Conservation (phyloP, 192 early-diverging fungal species). For the Coemansia sp. region DNA sequence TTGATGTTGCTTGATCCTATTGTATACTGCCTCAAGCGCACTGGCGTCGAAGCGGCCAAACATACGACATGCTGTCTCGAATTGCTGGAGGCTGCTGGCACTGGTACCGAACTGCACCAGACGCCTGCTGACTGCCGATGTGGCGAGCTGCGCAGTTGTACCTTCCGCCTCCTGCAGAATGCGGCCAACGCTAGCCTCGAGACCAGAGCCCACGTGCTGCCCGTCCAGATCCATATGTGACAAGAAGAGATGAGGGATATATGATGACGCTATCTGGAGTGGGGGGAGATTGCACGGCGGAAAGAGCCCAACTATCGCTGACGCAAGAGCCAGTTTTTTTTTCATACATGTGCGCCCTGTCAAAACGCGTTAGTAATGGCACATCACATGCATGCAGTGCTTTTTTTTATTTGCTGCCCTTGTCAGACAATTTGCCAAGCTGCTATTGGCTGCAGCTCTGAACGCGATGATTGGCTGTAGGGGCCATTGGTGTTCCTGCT, state of each 20-base stretch:
- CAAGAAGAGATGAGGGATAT: neutral
- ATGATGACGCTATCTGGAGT: neutral
- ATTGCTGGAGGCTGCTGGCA: conserved; percentile 19
- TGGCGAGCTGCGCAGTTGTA: conserved; percentile 12
- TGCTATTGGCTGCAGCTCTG: neutral
- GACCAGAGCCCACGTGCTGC: conserved; percentile 14
- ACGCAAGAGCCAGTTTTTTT: neutral
- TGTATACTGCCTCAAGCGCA: conserved; percentile 24
- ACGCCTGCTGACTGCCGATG: conserved; percentile 30
- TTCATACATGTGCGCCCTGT: neutral
- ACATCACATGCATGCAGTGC: neutral
- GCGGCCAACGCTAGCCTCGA: conserved; percentile 20
- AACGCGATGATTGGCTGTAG: neutral
- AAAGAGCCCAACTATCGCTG: neutral
- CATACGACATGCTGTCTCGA: conserved; percentile 44
- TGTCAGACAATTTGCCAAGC: neutral
- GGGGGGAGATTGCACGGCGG: neutral
- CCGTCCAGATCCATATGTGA: conserved; percentile 27
- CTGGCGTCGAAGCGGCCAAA: conserved; percentile 46
- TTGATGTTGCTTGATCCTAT: conserved; percentile 13
- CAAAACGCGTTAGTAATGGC: neutral
- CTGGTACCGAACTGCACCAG: conserved; percentile 36
- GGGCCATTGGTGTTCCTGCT: neutral
- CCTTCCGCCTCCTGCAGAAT: conserved; percentile 23
- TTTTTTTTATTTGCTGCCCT: neutral